Evolutionary conservation across 768 basidiomycete species (phyloP).

Genomic region (Thelephora ganbajun): DNA sequence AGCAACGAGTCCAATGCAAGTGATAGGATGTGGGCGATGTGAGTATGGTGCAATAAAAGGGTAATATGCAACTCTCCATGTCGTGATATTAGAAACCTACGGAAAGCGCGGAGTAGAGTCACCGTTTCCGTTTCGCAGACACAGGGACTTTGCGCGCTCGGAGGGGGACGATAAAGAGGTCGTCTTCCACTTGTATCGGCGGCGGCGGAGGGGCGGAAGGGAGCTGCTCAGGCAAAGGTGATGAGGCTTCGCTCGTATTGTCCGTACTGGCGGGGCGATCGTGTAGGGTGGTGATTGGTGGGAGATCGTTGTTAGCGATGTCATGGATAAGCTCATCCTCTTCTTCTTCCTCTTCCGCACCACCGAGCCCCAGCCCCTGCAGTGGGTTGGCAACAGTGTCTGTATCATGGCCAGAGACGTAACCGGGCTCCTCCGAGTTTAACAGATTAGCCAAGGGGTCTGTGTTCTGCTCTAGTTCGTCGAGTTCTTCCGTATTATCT

Average conservation of each 20-base stretch:
- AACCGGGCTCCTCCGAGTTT: slow-evolving; percentile 25
- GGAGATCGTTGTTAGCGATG: slow-evolving; percentile 20
- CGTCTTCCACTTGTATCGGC: slow-evolving; percentile 24
- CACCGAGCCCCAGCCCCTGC: slow-evolving; percentile 27
- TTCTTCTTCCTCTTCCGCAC: slow-evolving; percentile 30
- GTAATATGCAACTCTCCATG: too few relatives aligned
- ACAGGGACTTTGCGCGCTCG: slow-evolving; percentile 47
- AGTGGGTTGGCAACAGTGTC: slow-evolving; percentile 2
- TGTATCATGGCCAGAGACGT: slow-evolving; percentile 6
- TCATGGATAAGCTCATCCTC: slow-evolving; percentile 22
- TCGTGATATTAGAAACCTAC: too few relatives aligned
- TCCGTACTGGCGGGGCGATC: slow-evolving; percentile 46
- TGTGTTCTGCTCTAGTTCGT: slow-evolving; percentile 57
- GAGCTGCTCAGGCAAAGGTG: slow-evolving; percentile 3
- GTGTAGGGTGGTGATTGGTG: neutral
- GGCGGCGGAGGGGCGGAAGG: slow-evolving; percentile 2
- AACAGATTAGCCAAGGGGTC: slow-evolving; percentile 63
- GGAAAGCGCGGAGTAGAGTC: slow-evolving; percentile 16
- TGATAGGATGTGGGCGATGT: too few relatives aligned
- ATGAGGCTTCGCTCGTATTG: slow-evolving; percentile 16
- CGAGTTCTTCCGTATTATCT: slow-evolving; percentile 35
- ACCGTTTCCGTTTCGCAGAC: slow-evolving; percentile 56
- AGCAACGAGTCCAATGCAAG: too few relatives aligned
- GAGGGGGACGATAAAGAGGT: slow-evolving; percentile 54
- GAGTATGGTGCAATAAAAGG: too few relatives aligned